Conservation (phyloP, 257 asterid species). For the Echium plantagineum region DNA sequence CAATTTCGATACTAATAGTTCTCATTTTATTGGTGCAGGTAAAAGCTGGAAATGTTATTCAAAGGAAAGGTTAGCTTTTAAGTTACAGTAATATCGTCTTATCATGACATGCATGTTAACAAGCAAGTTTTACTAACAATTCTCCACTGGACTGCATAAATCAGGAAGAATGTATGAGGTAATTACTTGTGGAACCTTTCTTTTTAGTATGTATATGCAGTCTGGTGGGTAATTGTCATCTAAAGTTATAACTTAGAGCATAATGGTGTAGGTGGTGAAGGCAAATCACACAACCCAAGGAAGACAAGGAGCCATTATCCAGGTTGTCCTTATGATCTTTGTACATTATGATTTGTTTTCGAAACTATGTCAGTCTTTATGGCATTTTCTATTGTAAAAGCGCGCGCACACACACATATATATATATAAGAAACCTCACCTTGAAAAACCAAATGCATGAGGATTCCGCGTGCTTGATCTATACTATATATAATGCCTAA, state of each 20-base stretch:
- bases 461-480: no score
- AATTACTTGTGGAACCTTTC: conserved; percentile 6
- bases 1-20: conserved; percentile 11
- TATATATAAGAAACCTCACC: no score
- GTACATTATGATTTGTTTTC: neutral
- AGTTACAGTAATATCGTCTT: neutral
- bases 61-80: conserved; percentile 65
- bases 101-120: conserved; percentile 9
- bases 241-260: conserved; percentile 2
- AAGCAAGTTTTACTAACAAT: conserved; percentile 13
- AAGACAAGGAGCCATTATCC: conserved; percentile 94
- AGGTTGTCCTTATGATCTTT: conserved; percentile 29
- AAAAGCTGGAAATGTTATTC: conserved; percentile 74
- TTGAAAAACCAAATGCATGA: no score
- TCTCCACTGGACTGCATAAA: conserved; percentile 9
- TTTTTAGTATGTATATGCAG: neutral
- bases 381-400: no score
- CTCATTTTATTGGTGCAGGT: conserved; percentile 43
- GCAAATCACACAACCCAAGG: conserved; percentile 90
- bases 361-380: no score
- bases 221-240: conserved; percentile 1
- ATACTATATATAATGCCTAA: no score
- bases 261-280: conserved; percentile 57
- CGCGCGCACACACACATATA: no score
- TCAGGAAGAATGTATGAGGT: conserved; percentile 91